Evolutionary conservation across 352 stramenopile genomes (phyloP), one percentile per base, ranked within the genome.

Genomic region (Phytophthora gonapodyides): DNA sequence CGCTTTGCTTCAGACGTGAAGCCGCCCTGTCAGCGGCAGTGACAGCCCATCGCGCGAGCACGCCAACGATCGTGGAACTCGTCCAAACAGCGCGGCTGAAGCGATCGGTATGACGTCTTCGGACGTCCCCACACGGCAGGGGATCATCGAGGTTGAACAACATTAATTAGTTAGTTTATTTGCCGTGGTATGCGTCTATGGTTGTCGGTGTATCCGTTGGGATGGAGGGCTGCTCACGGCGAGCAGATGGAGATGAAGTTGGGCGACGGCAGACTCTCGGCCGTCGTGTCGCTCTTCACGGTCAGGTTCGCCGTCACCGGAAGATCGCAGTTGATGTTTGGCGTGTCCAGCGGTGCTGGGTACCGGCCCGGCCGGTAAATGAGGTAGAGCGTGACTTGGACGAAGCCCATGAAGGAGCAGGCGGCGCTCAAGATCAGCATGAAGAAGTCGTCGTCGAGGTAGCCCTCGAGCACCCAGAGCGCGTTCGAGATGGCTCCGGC

Each of bases 381-480:
- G 16, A 73, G 33, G 48, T 69, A 69, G 5, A 73, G 53, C 38
- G 42, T 41, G n/a, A 69, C 65, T 44, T 69, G 59, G 17, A 60
- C 27, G 19, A 70, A 56, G 1, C 55, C 55, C 54, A 70, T 65
- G 35, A 50, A 15, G 6, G 50, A 58, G 45, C 57, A 67, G n/a
- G 45, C 58, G 16, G 41, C 46, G 27, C 51, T 64, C 13, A 71
- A 27, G 15, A 50, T 19, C 4, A 71, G 27, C 31, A 67, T 61
- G 45, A 66, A 72, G 13, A 68, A 56, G 38, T 67, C 57, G 52
- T 66, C 37, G 17, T 64, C 50, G 43, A 79, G 47, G 13, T 70
- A 55, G 5, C 59, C 71, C 16, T 64, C 63, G 38, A 74, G 16
- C 33, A 73, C 50, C 71, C 71, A 79, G 24, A 80, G 60, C 40